Conservation (phyloP, 2,329 filamentous ascomycete genomes). For the Endoconidiophora laricicola region DNA sequence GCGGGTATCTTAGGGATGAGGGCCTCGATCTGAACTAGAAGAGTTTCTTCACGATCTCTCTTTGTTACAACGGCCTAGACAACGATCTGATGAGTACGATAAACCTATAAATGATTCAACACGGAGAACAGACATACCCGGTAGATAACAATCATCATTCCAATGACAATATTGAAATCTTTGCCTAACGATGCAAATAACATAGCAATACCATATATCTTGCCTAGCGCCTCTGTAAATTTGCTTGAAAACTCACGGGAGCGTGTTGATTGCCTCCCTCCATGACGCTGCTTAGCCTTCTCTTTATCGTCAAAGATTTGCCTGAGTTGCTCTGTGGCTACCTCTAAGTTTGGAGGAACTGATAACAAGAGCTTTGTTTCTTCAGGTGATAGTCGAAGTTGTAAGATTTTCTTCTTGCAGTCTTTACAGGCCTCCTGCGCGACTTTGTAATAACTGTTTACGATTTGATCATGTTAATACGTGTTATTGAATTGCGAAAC, state of each 20-base stretch:
- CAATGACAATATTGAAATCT: slow-evolving; percentile 5
- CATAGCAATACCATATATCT: slow-evolving; percentile 1
- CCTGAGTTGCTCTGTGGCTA: not conserved
- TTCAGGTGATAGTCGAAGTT: slow-evolving; percentile 1
- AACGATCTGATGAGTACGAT: not conserved
- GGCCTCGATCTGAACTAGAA: slow-evolving; percentile 1
- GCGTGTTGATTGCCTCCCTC: not conserved
- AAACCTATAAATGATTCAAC: not conserved
- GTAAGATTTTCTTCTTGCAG: slow-evolving; percentile 8
- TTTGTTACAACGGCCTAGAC: slow-evolving; percentile 5
- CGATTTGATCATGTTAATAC: not conserved
- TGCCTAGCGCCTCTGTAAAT: not conserved
- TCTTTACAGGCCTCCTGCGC: slow-evolving; percentile 7
- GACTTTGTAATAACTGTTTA: slow-evolving; percentile 7
- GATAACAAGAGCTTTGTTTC: slow-evolving; percentile 1
- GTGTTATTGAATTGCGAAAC: not conserved
- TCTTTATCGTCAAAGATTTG: slow-evolving; percentile 2
- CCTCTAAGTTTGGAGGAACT: not conserved
- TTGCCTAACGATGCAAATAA: slow-evolving; percentile 1
- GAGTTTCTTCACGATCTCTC: slow-evolving; percentile 8
- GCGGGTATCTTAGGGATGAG: slow-evolving; percentile 3
- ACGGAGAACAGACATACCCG: not conserved
- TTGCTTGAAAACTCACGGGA: not conserved
- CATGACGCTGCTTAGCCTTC: slow-evolving; percentile 1
- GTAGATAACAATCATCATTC: slow-evolving; percentile 9